Base-by-base conservation (phyloP, 1,284 basidiomycete genomes). In the Ganoderma boninense region DNA sequence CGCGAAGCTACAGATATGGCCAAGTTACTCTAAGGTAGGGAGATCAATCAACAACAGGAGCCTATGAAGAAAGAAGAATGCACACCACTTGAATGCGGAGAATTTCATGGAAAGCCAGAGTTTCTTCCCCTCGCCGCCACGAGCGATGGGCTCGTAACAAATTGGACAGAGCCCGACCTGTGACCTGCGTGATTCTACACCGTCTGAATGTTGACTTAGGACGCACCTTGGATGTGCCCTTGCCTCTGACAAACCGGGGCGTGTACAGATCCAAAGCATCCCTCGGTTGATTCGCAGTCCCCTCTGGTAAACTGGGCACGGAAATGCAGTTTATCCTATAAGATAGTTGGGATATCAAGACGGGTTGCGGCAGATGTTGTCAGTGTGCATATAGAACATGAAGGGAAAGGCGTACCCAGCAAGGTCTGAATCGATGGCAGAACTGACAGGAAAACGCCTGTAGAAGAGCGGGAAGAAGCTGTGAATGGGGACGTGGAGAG, bases 71-170 rank as follows among this genome's bases (percentile, higher is more conserved):
- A 62, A 11, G 38, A 32, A 20, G 14, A 6, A 13, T 42, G 77
- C 76, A 59, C 74, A 89, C 90, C 82, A 94, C 93, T 94, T 94
- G 82, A 90, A 95, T 32, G 92, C 93, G 29, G 90, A 92, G 76
- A 92, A 90, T 77, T 95, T 94, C 88, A 90, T 94, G 1, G 89
- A 87, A 29, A 94, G 80, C 92, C 94, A 94, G 42, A 91, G 74
- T 46, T 84, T 84, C 75, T 86, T 87, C 8, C 87, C 87, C 70
- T 87, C 87, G 0, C 94, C 93, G 0, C 93, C 92, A 14, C 92
- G 85, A 54, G 81, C 82, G 8, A 77, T 78, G 42, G 82, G 77
- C 80, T 95, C 93, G 57, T 89, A 80, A 77, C 94, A 95, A 57
- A 95, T 87, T 0, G 94, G 93, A 76, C 94, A 95, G 40, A 95